A percentile compares a stretch with the other conserved stretches of the same genome.
Evolutionary conservation across 257 asterid genomes (phyloP).

Genomic region (Striga asiatica): DNA sequence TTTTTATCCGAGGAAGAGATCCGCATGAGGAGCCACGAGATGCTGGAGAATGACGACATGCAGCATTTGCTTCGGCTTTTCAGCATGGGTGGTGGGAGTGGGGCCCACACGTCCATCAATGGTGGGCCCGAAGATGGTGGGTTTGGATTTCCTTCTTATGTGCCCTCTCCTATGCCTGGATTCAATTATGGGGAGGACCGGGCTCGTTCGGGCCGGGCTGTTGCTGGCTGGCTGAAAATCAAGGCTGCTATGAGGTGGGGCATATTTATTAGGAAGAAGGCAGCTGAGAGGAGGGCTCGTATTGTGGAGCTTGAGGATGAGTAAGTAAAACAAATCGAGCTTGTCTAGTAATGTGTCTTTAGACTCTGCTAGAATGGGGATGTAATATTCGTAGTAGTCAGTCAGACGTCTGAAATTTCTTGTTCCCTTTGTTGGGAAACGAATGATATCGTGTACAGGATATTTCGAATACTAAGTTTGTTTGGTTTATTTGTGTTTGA

Average conservation of each 20-base stretch:
- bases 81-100: too few relatives aligned
- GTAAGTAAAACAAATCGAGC: too few relatives aligned
- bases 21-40: constrained; percentile 79
- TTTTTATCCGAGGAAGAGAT: constrained; percentile 87
- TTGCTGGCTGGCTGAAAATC: constrained; percentile 88
- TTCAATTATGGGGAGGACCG: constrained; percentile 58
- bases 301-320: constrained; percentile 80
- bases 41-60: constrained; percentile 92
- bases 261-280: constrained; percentile 86
- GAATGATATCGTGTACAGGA: too few relatives aligned
- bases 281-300: constrained; percentile 89
- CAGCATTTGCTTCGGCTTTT: constrained; percentile 85
- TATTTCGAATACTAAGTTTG: too few relatives aligned
- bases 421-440: too few relatives aligned
- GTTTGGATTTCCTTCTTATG: constrained; percentile 42
- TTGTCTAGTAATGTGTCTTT: too few relatives aligned
- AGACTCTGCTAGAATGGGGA: too few relatives aligned
- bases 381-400: too few relatives aligned
- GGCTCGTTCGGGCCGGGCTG: constrained; percentile 73
- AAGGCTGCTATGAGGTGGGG: constrained; percentile 99
- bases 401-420: too few relatives aligned
- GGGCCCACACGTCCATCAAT: constrained; percentile 40
- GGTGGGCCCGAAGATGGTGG: constrained; percentile 42
- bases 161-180: constrained; percentile 59
- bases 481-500: too few relatives aligned